A percentile compares a stretch with the other conserved stretches of the same genome.
Evolutionary conservation across 1,139 yeast genomes (phyloP).

Genomic region (Candida neerlandica): DNA sequence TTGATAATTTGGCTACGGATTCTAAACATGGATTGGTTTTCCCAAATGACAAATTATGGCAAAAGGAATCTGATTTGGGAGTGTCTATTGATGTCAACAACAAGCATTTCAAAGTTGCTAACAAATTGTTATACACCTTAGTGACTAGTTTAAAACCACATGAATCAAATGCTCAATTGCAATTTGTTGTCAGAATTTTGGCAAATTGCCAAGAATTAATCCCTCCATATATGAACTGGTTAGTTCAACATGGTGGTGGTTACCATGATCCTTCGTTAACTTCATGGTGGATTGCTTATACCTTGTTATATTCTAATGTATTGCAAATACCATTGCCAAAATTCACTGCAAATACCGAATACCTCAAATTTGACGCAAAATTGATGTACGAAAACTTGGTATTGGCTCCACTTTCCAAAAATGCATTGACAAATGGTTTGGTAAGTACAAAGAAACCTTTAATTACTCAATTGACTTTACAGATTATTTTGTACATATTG

Average conservation of each 20-base stretch:
- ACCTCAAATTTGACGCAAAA: constrained; percentile 20
- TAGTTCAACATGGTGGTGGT: constrained; percentile 56
- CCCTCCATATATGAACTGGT: constrained; percentile 66
- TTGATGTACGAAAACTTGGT: constrained; percentile 55
- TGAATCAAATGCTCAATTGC: constrained; percentile 68
- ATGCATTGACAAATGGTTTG: constrained; percentile 61
- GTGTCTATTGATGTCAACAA: constrained; percentile 44
- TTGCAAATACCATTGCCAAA: constrained; percentile 56
- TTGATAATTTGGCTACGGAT: constrained; percentile 54
- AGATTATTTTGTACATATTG: constrained; percentile 57
- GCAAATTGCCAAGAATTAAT: constrained; percentile 66
- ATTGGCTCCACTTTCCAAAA: constrained; percentile 67
- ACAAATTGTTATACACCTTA: constrained; percentile 66
- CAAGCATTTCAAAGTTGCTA: constrained; percentile 58
- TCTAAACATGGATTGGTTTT: constrained; percentile 63
- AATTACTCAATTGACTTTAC: constrained; percentile 67
- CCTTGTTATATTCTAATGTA: constrained; percentile 61
- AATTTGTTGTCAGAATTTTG: constrained; percentile 56
- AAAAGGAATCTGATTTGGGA: constrained; percentile 22
- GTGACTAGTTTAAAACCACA: constrained; percentile 75
- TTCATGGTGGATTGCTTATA: constrained; percentile 81
- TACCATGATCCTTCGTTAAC: constrained; percentile 72
- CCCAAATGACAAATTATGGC: constrained; percentile 62
- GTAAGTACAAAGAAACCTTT: constrained; percentile 45
- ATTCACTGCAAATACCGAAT: constrained; percentile 12